phyloP scores from a whole-genome alignment of 768 basidiomycete species.

The Chalciporus sphaerocephalus region DNA sequence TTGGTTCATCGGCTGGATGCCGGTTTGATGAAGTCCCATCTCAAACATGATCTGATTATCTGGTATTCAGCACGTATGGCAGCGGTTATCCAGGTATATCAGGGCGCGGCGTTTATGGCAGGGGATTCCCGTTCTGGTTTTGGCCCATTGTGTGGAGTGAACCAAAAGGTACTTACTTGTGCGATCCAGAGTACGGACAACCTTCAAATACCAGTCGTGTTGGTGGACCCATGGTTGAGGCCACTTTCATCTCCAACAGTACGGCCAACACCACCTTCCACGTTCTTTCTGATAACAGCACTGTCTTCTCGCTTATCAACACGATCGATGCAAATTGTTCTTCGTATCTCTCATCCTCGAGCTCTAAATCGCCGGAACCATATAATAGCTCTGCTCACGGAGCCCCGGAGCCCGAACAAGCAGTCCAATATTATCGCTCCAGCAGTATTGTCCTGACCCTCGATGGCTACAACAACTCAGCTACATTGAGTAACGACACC shows the following conservation, averaged over 20 bases:
- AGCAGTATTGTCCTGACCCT: slow-evolving; percentile 59
- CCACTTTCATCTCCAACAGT: slow-evolving; percentile 38
- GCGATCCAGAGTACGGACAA: slow-evolving; percentile 45
- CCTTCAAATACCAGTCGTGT: slow-evolving; percentile 44
- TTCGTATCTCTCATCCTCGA: slow-evolving; percentile 31
- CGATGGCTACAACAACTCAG: slow-evolving; percentile 66
- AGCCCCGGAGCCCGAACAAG: slow-evolving; percentile 45
- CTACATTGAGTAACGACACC: slow-evolving; percentile 38
- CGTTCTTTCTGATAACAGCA: slow-evolving; percentile 46
- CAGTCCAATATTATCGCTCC: slow-evolving; percentile 65
- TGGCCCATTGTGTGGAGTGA: slow-evolving; percentile 59
- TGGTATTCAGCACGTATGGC: slow-evolving; percentile 45
- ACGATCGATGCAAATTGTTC: slow-evolving; percentile 45
- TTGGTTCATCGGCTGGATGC: neutral
- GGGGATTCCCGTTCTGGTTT: slow-evolving; percentile 60
- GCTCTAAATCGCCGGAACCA: slow-evolving; percentile 29
- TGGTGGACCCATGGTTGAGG: slow-evolving; percentile 41
- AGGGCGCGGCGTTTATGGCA: slow-evolving; percentile 43
- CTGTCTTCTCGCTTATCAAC: slow-evolving; percentile 39
- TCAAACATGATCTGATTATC: neutral
- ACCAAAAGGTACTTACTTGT: slow-evolving; percentile 31
- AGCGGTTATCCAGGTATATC: slow-evolving; percentile 57
- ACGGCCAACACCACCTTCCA: slow-evolving; percentile 42
- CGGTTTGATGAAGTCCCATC: no score
- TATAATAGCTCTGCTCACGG: slow-evolving; percentile 30